phyloP scores from a whole-genome alignment of 805 yeast species.

The Wickerhamiella cacticola region DNA sequence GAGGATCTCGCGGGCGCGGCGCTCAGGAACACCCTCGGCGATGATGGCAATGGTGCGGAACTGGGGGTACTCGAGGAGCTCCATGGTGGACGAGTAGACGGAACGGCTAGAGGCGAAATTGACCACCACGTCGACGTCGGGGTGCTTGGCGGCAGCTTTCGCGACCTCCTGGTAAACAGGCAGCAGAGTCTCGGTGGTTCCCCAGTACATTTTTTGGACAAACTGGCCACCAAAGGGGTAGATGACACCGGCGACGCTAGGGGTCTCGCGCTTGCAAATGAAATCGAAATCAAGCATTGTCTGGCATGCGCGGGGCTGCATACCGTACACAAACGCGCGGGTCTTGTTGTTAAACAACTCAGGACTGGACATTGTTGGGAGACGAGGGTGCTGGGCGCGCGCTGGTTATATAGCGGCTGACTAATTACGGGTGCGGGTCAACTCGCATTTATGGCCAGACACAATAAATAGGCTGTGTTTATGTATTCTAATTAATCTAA shows the following conservation, averaged over 20 bases:
- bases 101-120: slow-evolving; percentile 39
- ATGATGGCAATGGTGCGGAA: slow-evolving; percentile 37
- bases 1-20: slow-evolving; percentile 38
- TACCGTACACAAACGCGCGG: slow-evolving; percentile 36
- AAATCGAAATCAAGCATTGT: slow-evolving; percentile 39
- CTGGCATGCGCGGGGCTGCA: slow-evolving; percentile 39
- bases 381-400: neutral
- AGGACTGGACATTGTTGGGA: slow-evolving; percentile 9
- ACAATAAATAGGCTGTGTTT: no score
- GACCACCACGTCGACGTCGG: slow-evolving; percentile 39
- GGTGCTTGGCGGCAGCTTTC: slow-evolving; percentile 34
- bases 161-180: slow-evolving; percentile 36
- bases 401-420: slow-evolving; percentile 1
- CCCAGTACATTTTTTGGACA: slow-evolving; percentile 39
- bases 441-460: no score
- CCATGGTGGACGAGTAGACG: slow-evolving; percentile 38
- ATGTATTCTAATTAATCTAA: no score
- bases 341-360: slow-evolving; percentile 35
- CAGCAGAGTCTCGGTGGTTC: slow-evolving; percentile 36
- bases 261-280: slow-evolving; percentile 35
- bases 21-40: slow-evolving; percentile 40
- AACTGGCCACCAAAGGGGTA: slow-evolving; percentile 39
- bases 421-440: no score
- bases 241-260: slow-evolving; percentile 38
- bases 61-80: slow-evolving; percentile 36